Conservation (phyloP, 2,329 filamentous ascomycete species). For the Colletotrichum paranaense region DNA sequence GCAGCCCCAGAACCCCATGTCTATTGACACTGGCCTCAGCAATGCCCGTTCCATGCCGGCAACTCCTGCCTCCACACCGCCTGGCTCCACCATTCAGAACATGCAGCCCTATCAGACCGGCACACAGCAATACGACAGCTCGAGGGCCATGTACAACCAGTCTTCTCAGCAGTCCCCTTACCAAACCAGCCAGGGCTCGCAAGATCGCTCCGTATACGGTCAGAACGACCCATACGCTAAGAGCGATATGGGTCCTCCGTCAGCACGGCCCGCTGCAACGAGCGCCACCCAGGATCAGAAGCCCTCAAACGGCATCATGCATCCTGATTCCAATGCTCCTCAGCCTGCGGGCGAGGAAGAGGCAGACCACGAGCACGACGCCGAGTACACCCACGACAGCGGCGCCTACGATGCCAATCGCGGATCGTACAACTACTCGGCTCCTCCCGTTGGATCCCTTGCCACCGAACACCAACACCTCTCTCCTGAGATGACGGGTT, state of each 20-base stretch:
- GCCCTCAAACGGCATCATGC: slow-evolving; percentile 74
- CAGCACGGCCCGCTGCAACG: slow-evolving; percentile 68
- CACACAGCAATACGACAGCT: slow-evolving; percentile 78
- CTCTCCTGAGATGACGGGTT: slow-evolving; percentile 84
- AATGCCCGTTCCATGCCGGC: slow-evolving; percentile 88
- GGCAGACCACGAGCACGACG: slow-evolving; percentile 79
- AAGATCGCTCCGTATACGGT: slow-evolving; percentile 72
- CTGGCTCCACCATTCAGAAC: slow-evolving; percentile 78
- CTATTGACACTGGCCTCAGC: slow-evolving; percentile 83
- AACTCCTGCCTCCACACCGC: slow-evolving; percentile 91
- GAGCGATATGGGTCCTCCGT: slow-evolving; percentile 88
- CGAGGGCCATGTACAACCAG: slow-evolving; percentile 82
- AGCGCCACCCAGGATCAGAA: slow-evolving; percentile 72
- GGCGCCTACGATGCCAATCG: slow-evolving; percentile 79
- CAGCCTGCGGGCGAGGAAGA: slow-evolving; percentile 72
- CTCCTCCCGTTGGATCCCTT: slow-evolving; percentile 73
- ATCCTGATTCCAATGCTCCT: slow-evolving; percentile 60
- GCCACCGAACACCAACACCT: slow-evolving; percentile 80
- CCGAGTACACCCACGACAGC: slow-evolving; percentile 89
- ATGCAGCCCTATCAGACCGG: slow-evolving; percentile 81
- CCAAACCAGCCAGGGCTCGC: slow-evolving; percentile 68
- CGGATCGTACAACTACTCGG: slow-evolving; percentile 81
- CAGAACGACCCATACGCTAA: slow-evolving; percentile 80
- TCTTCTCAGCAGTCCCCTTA: slow-evolving; percentile 79
- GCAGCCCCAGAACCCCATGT: slow-evolving; percentile 76